Evolutionary conservation across 139 green algal genomes (phyloP).

Genomic region (Pseudopediastrum boryanum): DNA sequence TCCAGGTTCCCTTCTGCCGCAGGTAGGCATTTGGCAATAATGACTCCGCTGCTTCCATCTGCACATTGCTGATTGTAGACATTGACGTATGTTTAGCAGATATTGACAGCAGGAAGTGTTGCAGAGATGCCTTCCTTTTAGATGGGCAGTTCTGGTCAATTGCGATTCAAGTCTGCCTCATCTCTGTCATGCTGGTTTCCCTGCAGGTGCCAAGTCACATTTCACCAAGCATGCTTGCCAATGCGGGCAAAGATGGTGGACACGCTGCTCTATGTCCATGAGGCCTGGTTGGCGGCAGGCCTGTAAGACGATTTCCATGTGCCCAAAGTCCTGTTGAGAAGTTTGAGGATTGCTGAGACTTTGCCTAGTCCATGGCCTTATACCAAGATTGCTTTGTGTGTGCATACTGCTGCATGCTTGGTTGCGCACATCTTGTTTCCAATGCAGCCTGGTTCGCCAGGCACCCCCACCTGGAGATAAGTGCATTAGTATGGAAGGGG

Average conservation of each 20-base stretch:
- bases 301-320: constrained; percentile 1
- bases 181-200: background rate
- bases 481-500: no score
- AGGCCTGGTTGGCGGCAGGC: constrained; percentile 24
- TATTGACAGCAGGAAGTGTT: background rate
- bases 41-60: background rate
- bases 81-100: background rate
- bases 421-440: no score
- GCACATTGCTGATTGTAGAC: no score
- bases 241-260: constrained; percentile 20
- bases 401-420: no score
- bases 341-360: no score
- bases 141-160: background rate
- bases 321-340: no score
- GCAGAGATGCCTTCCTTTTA: background rate
- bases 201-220: constrained; percentile 19
- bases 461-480: no score
- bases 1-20: constrained; percentile 32
- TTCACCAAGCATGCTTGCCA: background rate
- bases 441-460: no score
- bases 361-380: no score
- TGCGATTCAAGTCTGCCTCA: no score
- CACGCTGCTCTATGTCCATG: constrained; percentile 30
- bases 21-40: background rate
- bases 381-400: no score